Evolutionary conservation across 2,329 filamentous ascomycete genomes (phyloP).

Genomic region (Phialocephala subalpina): DNA sequence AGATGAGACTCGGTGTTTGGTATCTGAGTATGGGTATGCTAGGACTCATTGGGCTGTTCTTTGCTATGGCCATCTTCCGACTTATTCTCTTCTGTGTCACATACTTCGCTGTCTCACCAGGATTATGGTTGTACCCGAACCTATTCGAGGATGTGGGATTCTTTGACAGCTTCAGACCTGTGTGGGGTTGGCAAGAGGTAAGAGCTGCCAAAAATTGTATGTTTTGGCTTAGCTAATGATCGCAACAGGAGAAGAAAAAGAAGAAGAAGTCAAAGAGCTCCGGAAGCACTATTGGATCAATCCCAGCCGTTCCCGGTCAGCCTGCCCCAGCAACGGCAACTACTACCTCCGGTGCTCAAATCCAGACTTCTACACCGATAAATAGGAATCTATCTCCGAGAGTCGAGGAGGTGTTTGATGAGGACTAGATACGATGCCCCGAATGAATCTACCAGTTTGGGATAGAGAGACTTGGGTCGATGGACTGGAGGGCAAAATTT

Average conservation of each 20-base stretch:
- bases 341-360: slow-evolving; percentile 48
- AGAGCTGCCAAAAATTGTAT: slow-evolving; percentile 41
- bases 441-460: background rate
- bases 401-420: slow-evolving; percentile 53
- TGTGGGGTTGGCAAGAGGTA: slow-evolving; percentile 99
- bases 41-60: slow-evolving; percentile 90
- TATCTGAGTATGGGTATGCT: slow-evolving; percentile 96
- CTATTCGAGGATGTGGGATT: slow-evolving; percentile 98
- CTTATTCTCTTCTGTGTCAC: slow-evolving; percentile 94
- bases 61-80: slow-evolving; percentile 96
- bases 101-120: slow-evolving; percentile 83
- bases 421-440: slow-evolving; percentile 35
- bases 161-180: slow-evolving; percentile 93
- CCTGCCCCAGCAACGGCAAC: slow-evolving; percentile 44
- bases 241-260: slow-evolving; percentile 45
- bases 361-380: slow-evolving; percentile 44
- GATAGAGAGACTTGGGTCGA: background rate
- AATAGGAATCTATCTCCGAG: slow-evolving; percentile 51
- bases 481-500: background rate
- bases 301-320: slow-evolving; percentile 45
- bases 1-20: slow-evolving; percentile 93
- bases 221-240: slow-evolving; percentile 15
- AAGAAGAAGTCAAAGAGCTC: slow-evolving; percentile 46
- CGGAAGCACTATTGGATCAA: slow-evolving; percentile 39
- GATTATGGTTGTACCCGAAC: slow-evolving; percentile 98